Evolutionary conservation across 345 rosid species (phyloP), one percentile per base, ranked within the genome.

Genomic region (Bruguiera gymnorhiza): DNA sequence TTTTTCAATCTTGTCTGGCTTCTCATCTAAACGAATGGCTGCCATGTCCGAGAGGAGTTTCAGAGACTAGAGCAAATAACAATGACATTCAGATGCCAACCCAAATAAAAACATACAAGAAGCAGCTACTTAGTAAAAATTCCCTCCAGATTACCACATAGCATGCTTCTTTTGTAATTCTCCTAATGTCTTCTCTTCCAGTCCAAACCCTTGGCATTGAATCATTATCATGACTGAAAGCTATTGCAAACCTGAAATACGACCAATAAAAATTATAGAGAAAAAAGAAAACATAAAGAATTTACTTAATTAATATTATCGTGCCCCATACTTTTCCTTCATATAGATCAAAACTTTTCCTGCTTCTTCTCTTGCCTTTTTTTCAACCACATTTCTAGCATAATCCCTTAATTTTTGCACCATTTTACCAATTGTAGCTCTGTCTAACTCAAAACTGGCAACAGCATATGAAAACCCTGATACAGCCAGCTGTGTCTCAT

Each of bases 191-290:
- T 76, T 90, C 87, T 76, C 86, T 88, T 69, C 90, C 86, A 48
- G 91, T 83, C 93, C 96, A 90, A 75, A 86, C 71, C 70, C 93
- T 80, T 57, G 93, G 91, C 87, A 88, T 77, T 58, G 88, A 86
- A 69, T 85, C 93, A 66, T 80, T 71, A 63, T 88, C 88, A 76
- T 83, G 89, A 79, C 75, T 86, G 77, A 90, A 90, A 77, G 86
- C 85, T 8, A 82, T 72, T 56, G 86, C 77, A 79, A 90, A 90
- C 82, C 96, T 90, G 84, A 72, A 71, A 81, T 65, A 66, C 43
- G 55, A 64, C 67, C 43, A 32, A 64, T 59, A 58, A 70, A 37
- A 77, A 67, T 62, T 77, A 51, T 60, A 69, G 57, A 57, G 46
- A 70, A 43, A 39, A 20, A 30, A 37, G 52, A 73, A n/a, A 29